A percentile compares a stretch with the other conserved stretches of the same genome.
phyloP scores from a whole-genome alignment of 2,329 filamentous ascomycete genomes.

The Geosmithia putterillii region DNA sequence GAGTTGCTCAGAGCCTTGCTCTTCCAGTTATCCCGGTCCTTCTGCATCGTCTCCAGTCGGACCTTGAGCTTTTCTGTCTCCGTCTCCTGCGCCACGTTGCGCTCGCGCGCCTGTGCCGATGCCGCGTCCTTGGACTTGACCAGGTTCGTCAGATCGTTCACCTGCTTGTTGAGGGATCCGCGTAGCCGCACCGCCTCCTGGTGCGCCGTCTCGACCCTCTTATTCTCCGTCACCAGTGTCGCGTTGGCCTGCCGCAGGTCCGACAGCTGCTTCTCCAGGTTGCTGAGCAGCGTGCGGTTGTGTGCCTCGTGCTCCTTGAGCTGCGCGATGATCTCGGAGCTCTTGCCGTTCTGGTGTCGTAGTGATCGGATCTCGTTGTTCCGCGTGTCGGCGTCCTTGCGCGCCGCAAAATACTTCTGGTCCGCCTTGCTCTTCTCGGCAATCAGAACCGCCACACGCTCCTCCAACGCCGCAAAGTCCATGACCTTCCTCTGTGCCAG shows the following conservation, averaged over 20 bases:
- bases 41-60: conserved; percentile 64
- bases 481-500: conserved; percentile 78
- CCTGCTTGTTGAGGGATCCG: conserved; percentile 64
- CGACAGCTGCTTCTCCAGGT: conserved; percentile 80
- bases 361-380: conserved; percentile 70
- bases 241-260: conserved; percentile 71
- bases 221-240: conserved; percentile 59
- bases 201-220: conserved; percentile 59
- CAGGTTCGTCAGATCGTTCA: conserved; percentile 61
- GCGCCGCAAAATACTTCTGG: conserved; percentile 93
- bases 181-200: conserved; percentile 57
- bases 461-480: conserved; percentile 64
- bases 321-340: conserved; percentile 84
- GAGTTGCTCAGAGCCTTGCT: conserved; percentile 70
- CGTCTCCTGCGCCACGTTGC: conserved; percentile 50
- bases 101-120: conserved; percentile 36
- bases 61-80: conserved; percentile 73
- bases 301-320: conserved; percentile 82
- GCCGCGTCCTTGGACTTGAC: conserved; percentile 64
- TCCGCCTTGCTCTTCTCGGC: conserved; percentile 94
- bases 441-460: conserved; percentile 58
- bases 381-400: conserved; percentile 83
- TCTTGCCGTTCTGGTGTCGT: conserved; percentile 75
- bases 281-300: conserved; percentile 62
- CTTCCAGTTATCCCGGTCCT: conserved; percentile 79